These are phyloP conservation scores for Solanum habrochaites DNA, from an alignment of 257 asterid species.

Conservation along the genomic window DNA sequence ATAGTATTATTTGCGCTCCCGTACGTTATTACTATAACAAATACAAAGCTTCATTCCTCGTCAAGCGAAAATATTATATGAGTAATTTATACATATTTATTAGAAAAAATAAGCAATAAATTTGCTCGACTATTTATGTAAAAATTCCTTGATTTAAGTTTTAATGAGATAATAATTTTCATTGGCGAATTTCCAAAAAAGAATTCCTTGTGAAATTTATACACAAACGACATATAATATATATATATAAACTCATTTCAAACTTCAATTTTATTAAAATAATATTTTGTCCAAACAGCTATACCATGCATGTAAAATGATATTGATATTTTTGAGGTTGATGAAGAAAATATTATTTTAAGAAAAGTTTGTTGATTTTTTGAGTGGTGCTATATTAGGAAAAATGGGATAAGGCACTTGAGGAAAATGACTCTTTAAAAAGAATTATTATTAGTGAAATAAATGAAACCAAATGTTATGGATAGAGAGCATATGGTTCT, in stretches of 20 bases:
- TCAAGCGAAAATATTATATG: background rate
- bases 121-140: background rate
- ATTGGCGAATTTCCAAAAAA: background rate
- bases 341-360: background rate
- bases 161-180: background rate
- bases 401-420: background rate
- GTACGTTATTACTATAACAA: background rate
- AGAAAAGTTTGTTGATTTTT: background rate
- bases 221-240: background rate
- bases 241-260: background rate
- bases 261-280: background rate
- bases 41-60: background rate
- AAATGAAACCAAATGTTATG: background rate
- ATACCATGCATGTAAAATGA: background rate
- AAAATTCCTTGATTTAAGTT: background rate
- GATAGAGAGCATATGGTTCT: conserved; percentile 1
- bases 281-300: background rate
- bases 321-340: background rate
- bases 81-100: background rate
- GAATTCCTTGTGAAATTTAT: background rate
- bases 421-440: background rate
- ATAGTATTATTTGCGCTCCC: background rate
- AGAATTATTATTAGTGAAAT: background rate
- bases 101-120: background rate
- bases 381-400: background rate